phyloP scores from a whole-genome alignment of 208 protist species.

The Acanthamoeba healyi region DNA sequence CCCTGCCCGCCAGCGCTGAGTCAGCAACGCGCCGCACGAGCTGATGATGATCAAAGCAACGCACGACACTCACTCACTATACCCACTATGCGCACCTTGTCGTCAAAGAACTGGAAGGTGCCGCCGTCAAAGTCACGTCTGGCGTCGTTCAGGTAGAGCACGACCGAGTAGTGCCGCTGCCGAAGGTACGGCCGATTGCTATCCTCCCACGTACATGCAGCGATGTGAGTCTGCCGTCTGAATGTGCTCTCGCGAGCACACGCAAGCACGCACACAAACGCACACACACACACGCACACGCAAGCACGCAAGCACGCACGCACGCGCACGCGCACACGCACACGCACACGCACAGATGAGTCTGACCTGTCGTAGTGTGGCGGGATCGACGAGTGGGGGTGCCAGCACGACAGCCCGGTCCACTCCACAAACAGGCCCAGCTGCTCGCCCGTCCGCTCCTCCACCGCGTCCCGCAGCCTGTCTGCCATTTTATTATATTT shows the following conservation, averaged over 20 bases:
- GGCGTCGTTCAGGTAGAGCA: constrained; percentile 68
- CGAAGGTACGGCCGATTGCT: constrained; percentile 50
- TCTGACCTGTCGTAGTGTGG: constrained; percentile 32
- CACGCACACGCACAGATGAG: too few species aligned
- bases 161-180: constrained; percentile 64
- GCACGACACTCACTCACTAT: background rate
- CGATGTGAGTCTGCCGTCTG: background rate
- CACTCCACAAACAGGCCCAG: constrained; percentile 47
- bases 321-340: too few species aligned
- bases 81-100: background rate
- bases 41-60: background rate
- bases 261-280: too few species aligned
- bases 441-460: constrained; percentile 23
- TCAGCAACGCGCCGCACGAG: background rate
- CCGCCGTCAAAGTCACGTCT: constrained; percentile 45
- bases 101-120: constrained; percentile 56
- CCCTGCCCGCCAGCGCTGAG: too few species aligned
- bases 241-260: too few species aligned
- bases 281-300: too few species aligned
- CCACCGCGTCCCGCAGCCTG: background rate
- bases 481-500: background rate
- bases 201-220: background rate
- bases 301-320: too few species aligned
- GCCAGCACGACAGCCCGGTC: constrained; percentile 65
- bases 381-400: constrained; percentile 20